A percentile compares a stretch with the other conserved stretches of the same genome.
phyloP scores from a whole-genome alignment of 75 land plant species.

The Picea glauca region DNA sequence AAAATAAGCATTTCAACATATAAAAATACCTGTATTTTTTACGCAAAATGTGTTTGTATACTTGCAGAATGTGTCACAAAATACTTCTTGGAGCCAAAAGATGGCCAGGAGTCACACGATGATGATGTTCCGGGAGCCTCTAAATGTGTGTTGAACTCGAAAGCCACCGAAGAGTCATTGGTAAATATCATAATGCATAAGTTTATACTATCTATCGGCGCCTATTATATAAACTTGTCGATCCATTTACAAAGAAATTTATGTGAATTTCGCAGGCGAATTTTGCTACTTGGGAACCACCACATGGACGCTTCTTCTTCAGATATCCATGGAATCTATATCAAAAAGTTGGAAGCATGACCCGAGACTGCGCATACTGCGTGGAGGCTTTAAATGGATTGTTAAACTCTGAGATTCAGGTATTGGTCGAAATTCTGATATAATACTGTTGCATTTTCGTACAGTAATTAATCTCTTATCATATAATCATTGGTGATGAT shows the following conservation, averaged over 20 bases:
- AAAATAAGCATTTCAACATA: too few species aligned
- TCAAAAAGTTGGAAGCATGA: constrained; percentile 29
- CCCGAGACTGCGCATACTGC: constrained; percentile 1
- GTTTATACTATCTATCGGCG: background rate
- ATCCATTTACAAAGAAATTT: too few species aligned
- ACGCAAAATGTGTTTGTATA: too few species aligned
- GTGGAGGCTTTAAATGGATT: constrained; percentile 30
- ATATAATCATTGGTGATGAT: background rate
- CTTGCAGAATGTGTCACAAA: too few species aligned
- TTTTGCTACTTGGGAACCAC: constrained; percentile 64
- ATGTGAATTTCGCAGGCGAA: constrained; percentile 22
- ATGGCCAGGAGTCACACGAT: background rate
- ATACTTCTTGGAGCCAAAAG: background rate
- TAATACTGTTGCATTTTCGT: background rate
- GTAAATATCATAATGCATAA: background rate
- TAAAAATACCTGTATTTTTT: too few species aligned
- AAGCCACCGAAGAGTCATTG: constrained; percentile 33
- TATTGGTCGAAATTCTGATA: too few species aligned
- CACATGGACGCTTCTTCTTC: constrained; percentile 39
- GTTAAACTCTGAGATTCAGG: constrained; percentile 14
- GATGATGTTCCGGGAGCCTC: constrained; percentile 9
- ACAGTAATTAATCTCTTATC: background rate
- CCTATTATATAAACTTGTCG: background rate
- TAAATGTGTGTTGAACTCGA: constrained; percentile 47
- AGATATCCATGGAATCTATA: constrained; percentile 62